Evolutionary conservation across 768 basidiomycete genomes (phyloP), one percentile per base, ranked within the genome.

Genomic region (Auricularia auricula-judae): DNA sequence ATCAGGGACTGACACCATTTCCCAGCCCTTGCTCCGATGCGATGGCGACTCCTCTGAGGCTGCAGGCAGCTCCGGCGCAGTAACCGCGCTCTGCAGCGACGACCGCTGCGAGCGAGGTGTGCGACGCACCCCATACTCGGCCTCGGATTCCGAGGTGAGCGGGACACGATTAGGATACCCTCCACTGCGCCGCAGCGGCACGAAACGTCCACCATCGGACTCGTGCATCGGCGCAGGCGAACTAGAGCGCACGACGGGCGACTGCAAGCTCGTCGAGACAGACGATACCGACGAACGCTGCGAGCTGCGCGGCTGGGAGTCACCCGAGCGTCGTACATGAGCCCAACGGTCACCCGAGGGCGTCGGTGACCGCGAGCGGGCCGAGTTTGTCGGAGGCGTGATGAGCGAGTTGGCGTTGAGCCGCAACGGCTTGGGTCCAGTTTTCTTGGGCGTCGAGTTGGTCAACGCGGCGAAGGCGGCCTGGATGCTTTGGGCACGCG

Each of bases 351-450:
- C 56, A 10, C 56, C 56, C 5, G 56, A 59, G 11, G 29, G 29
- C 23, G 56, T 29, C 21, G 23, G 56, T 33, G 34, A 59, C 4
- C 29, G 23, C 23, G 23, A 59, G 56, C 56, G 56, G 2, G 14
- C 16, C 29, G 29, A 23, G 33, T 59, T 51, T 16, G 21, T 36
- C 29, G 66, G 66, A 2, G 79, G 73, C 2, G 79, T 78, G 14
- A 84, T 76, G 3, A 78, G 70, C 14, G 78, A 76, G 1, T 77
- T 75, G 29, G 87, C 82, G 70, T 74, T 84, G 44, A 92, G 77
- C 58, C 90, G 74, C 42, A 92, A 76, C 0, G 90, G 89, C 7
- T 81, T 79, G 0, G 90, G 89, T 1, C 77, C 86, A 60, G 77
- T 74, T 75, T 82, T 88, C 2, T 80, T 67, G 29, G 79, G 73